Base-by-base conservation (phyloP, 441 rosid species). In the Codiaeum variegatum region DNA sequence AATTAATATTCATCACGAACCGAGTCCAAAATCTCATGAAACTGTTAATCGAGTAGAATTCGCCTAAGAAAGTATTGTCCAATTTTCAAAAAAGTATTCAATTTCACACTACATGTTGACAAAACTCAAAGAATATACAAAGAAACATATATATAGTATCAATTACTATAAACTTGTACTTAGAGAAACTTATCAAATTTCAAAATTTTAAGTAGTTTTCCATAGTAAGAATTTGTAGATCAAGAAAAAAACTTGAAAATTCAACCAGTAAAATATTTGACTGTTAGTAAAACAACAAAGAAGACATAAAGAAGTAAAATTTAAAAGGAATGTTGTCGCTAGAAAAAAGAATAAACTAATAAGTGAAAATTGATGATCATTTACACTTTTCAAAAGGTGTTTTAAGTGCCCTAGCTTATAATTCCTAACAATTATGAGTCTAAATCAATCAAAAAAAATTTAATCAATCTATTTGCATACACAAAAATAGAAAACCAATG, bases 371-470 rank as follows among this genome's bases (percentile, higher is more conserved):
- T 7, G 7, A 32, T 34, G 38, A 11, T 38, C 29, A 55, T 38
- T 51, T 67, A 13, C 42, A 21, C 59, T 67, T 63, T 28, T n/a
- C 2, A 23, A 42, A 74, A 49, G 58, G 59, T 74, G 66, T 70
- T 29, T 62, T 34, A 18, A 34, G 59, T 21, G 70, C 51, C 60
- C 21, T 60, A n/a, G 63, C 58, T 31, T 28, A 5, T 4, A 52
- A 59, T 51, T 52, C 26, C 6, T 16, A 32, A 24, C 29, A 65
- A 23, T 36, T 52, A 21, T 55, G 49, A 15, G n/a, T n/a, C 62
- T 54, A 65, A 65, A 26, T 65, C n/a, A 40, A 31, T 23, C 28
- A 19, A 46, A 10, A n/a, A 23, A 32, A 32, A 32, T 46, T 46
- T 46, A 56, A 60, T 63, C 54, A 32, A 49, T 56, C 62, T 15